Conservation (phyloP, 2,329 filamentous ascomycete genomes). For the Nakataea oryzae region DNA sequence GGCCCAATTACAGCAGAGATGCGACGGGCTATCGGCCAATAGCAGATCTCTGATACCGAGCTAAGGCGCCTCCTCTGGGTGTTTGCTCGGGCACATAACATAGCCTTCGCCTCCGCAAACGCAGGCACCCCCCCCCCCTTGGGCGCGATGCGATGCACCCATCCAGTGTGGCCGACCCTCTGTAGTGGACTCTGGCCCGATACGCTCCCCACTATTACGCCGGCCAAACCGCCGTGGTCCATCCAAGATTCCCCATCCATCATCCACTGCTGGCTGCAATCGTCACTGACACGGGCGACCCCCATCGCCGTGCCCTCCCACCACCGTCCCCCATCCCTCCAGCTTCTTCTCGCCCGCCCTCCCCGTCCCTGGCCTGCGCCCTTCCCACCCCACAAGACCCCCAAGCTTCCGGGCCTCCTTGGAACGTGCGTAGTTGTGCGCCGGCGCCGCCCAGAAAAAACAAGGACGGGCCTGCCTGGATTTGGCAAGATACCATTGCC, state of each 20-base stretch:
- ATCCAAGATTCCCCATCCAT: constrained; percentile 29
- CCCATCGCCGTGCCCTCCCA: constrained; percentile 10
- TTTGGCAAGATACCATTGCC: not conserved
- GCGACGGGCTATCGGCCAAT: not conserved
- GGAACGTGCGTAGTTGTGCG: not conserved
- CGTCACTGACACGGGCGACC: not conserved
- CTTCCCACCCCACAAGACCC: not conserved
- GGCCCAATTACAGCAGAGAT: constrained; percentile 4
- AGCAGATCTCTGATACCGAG: not conserved
- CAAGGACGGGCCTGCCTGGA: not conserved
- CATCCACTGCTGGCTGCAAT: constrained; percentile 10
- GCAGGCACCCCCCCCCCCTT: not conserved
- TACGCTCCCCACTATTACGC: constrained; percentile 43
- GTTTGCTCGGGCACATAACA: not conserved
- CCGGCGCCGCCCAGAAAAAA: not conserved
- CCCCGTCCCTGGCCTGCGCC: not conserved
- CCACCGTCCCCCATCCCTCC: constrained; percentile 5
- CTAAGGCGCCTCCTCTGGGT: not conserved
- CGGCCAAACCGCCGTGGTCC: constrained; percentile 43
- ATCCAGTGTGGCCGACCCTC: not conserved
- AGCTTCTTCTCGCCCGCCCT: constrained; percentile 1
- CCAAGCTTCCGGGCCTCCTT: not conserved
- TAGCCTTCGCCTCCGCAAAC: not conserved
- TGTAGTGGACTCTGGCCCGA: constrained; percentile 15
- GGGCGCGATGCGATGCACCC: not conserved